Base-by-base conservation (phyloP, 805 yeast species). In the Metschnikowia arizonensis region DNA sequence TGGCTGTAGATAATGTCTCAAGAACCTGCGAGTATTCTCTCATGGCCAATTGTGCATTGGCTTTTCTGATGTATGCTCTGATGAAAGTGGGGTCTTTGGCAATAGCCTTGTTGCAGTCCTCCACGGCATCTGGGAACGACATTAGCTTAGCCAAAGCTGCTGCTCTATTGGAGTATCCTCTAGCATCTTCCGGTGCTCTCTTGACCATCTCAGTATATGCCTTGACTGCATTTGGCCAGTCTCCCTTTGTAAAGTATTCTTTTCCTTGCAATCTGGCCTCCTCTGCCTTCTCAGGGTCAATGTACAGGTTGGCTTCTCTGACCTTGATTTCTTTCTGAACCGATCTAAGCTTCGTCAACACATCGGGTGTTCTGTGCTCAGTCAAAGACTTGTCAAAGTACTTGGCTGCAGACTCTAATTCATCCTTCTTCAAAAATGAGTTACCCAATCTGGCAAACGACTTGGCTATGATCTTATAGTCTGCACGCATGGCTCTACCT, bases 131-230 rank as follows among this genome's bases (percentile, higher is more conserved):
- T 15, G 97, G 97, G 85, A 91, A 93, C 10, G 97, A 88, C 86
- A 91, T 81, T 56, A 93, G 79, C 69, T 93, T 93, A 38, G 96
- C 83, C 63, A 85, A 78, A 1, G 96, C 96, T 32, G 99, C 99
- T 43, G 99, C 99, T 70, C 99, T 85, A 74, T 93, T 93, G 29
- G 96, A 89, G 68, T 89, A 93, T 47, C 97, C 98, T 67, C 97
- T 82, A 19, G 95, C 95, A 67, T 93, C 98, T 46, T 81, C 81
- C 46, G 99, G 99, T n/a, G 90, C 89, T 65, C 99, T 85, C 71
- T 89, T 88, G 58, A 91, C 76, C 90, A 93, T 93, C 70, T 93
- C 99, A 40, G 95, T 77, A 69, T 93, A 93, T 4, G 96, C 85
- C 65, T 86, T 85, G 35, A 93, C 97, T 18, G 98, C 97, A 53